phyloP scores from a whole-genome alignment of 1,284 basidiomycete species.

The Cutaneotrichosporon cutaneum region DNA sequence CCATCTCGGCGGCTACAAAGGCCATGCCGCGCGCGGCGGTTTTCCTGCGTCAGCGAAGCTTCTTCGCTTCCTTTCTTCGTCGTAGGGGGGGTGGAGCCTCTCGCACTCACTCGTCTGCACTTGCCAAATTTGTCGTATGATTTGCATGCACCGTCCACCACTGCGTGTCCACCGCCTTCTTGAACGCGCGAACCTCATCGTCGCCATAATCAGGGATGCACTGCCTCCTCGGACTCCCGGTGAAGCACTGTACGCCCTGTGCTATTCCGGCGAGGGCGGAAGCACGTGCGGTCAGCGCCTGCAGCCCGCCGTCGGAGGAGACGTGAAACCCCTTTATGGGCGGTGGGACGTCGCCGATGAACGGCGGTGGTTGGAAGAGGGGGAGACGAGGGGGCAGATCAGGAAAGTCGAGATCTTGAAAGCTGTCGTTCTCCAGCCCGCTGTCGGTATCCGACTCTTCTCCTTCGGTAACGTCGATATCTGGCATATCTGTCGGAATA shows the following conservation, averaged over 20 bases:
- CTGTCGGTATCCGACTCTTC: too few relatives aligned
- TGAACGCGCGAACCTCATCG: slow-evolving; percentile 1
- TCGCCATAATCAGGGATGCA: neutral
- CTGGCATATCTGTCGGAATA: neutral
- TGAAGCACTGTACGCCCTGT: slow-evolving; percentile 14
- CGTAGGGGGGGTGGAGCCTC: too few relatives aligned
- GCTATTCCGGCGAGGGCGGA: neutral
- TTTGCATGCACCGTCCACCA: slow-evolving; percentile 20
- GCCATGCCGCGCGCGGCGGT: neutral
- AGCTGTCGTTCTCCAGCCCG: neutral
- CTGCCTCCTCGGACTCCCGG: slow-evolving; percentile 7
- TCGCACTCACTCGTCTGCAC: slow-evolving; percentile 5
- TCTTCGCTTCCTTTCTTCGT: too few relatives aligned
- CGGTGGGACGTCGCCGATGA: neutral
- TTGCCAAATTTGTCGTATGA: slow-evolving; percentile 21
- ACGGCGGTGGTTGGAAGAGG: neutral
- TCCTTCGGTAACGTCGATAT: too few relatives aligned
- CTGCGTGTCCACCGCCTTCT: neutral
- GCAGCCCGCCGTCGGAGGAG: slow-evolving; percentile 18
- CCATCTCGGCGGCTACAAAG: slow-evolving; percentile 14
- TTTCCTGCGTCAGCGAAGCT: slow-evolving; percentile 11
- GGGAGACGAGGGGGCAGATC: neutral
- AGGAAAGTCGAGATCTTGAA: too few relatives aligned
- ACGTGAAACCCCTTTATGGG: slow-evolving; percentile 23
- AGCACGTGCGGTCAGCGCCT: neutral